These are phyloP conservation scores for Lathyrus tuberosus DNA, from an alignment of 306 rosid species.

Conservation along the genomic window DNA sequence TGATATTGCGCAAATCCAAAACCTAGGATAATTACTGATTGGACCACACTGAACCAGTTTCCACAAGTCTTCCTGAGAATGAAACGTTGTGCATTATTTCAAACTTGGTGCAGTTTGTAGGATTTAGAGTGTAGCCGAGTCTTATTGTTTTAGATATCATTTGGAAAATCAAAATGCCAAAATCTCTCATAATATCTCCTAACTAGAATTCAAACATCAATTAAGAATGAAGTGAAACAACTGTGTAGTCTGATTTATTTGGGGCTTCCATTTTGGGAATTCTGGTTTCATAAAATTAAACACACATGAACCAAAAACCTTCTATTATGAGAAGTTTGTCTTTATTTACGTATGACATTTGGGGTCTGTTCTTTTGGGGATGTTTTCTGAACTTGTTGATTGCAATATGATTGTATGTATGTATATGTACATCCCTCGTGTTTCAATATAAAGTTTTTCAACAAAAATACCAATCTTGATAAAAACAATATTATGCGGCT, in stretches of 20 bases:
- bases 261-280: not conserved
- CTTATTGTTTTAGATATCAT: not conserved
- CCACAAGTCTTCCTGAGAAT: not conserved
- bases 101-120: slow-evolving; percentile 28
- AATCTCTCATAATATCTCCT: slow-evolving; percentile 8
- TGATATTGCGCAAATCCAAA: slow-evolving; percentile 22
- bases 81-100: slow-evolving; percentile 26
- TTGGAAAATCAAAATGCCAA: slow-evolving; percentile 25
- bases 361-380: slow-evolving; percentile 12
- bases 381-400: slow-evolving; percentile 15
- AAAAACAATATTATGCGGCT: not conserved
- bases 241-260: slow-evolving; percentile 4
- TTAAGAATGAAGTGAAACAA: not conserved
- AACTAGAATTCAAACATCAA: slow-evolving; percentile 1
- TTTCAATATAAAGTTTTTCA: slow-evolving; percentile 4
- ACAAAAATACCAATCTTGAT: not conserved
- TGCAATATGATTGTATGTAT: slow-evolving; percentile 1
- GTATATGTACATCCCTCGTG: not conserved
- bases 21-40: slow-evolving; percentile 18
- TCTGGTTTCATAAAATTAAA: slow-evolving; percentile 23
- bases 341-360: slow-evolving; percentile 23
- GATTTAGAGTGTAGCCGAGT: slow-evolving; percentile 5
- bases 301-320: not conserved
- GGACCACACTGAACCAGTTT: slow-evolving; percentile 19
- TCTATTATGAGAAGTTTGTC: not conserved